Evolutionary conservation across 1,284 basidiomycete species (phyloP), one percentile per base, ranked within the genome.

Genomic region (Apiotrichum sp.): DNA sequence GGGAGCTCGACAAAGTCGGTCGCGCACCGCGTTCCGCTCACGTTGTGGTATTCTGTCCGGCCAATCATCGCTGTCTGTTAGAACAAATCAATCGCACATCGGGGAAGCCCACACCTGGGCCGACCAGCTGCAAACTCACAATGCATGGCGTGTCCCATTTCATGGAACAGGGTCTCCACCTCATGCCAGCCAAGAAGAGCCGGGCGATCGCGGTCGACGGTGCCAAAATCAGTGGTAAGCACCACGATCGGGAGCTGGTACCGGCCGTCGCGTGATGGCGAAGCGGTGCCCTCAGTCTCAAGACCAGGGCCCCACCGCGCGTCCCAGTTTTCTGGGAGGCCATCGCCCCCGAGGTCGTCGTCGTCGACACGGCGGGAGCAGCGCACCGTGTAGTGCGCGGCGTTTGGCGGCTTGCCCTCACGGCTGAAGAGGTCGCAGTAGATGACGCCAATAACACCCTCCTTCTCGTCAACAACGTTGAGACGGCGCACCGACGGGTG

Each of bases 131-230:
- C 36, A 29, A 29, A 80, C 91, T 81, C 68, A 93, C 93, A 98
- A 72, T 98, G 95, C 82, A 98, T 92, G 2, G 96, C 95, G 74
- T 98, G 95, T 0, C 95, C 95, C 93, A 98, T 98, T 77, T 98
- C 95, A 69, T 98, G 95, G 77, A 96, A 97, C 22, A 98, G 78
- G 1, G 95, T 98, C 72, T 89, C 82, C 8, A 98, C 89, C 67
- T 98, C 93, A 67, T 89, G 86, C 93, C 95, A 98, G 56, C 87
- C 86, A 32, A 98, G 76, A 42, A 87, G 78, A 0, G 88, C 86
- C 2, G 89, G 82, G 51, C 62, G 53, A 1, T 85, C 86, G 36
- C 79, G 76, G n/a, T 80, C 78, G 11, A 81, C 63, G 0, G 81
- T 80, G 13, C 84, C 78, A 69, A 98, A 97, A 69, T 95, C 93